Base-by-base conservation (phyloP, 441 rosid species). In the Adansonia madagascariensis region DNA sequence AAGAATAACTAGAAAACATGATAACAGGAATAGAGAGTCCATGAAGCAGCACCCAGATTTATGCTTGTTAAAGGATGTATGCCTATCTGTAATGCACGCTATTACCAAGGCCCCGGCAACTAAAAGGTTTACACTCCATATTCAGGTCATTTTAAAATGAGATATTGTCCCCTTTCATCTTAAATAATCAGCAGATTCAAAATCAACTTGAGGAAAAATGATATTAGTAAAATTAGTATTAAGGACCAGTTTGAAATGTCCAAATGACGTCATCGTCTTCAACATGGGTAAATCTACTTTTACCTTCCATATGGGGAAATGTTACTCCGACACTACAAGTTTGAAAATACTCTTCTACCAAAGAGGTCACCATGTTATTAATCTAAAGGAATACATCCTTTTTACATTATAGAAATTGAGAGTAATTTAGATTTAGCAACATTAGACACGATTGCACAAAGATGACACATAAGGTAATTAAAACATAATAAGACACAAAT, bases 341-440 rank as follows among this genome's bases (percentile, higher is more conserved):
- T 57, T 43, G 76, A 43, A 60, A 57, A 8, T 52, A 60, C 22
- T 6, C 56, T 57, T 59, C 41, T 20, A 57, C 43, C 76, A 15
- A 72, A 43, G 18, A 20, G 55, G 56, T 44, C 27, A 8, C 41
- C 41, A 8, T 44, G 43, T 17, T 43, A 44, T 73, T 43, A 17
- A 73, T 8, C 39, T 12, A 39, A 73, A 44, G 67, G 64, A 73
- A 6, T 22, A 59, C 10, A 11, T 53, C 65, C 64, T 67, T 20
- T 55, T 47, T 67, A 24, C 22, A 8, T 31, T 8, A 69, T 43
- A 59, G 47, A 74, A 47, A 61, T 47, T 49, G 27, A 61, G 46
- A 60, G 66, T 60, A 43, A 22, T 14, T 57, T 27, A 27, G 31
- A 27, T 2, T 27, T 27, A 27, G 31, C 31, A 27, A 27, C 2